A percentile compares a stretch with the other conserved stretches of the same genome.
These are phyloP conservation scores for Syzygium aromaticum DNA, from an alignment of 345 rosid species.

Conservation along the genomic window DNA sequence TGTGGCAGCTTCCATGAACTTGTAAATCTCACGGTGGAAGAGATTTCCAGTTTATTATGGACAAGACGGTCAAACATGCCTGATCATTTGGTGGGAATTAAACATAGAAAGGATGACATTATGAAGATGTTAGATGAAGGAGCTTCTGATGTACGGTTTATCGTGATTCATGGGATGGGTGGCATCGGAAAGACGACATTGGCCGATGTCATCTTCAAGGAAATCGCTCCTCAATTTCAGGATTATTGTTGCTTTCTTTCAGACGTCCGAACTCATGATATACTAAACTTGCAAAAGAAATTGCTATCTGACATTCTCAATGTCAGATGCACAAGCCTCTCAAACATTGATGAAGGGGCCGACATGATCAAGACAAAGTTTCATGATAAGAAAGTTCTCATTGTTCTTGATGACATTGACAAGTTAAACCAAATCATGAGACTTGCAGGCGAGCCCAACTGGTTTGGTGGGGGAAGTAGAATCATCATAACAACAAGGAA, in stretches of 20 bases:
- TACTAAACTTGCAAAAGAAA: background rate
- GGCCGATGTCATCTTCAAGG: background rate
- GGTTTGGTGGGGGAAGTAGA: conserved; percentile 1
- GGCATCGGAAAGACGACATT: background rate
- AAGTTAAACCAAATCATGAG: background rate
- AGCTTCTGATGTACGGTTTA: background rate
- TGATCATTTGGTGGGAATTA: background rate
- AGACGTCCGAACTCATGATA: background rate
- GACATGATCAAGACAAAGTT: background rate
- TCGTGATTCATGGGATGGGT: background rate
- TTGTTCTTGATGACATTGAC: background rate
- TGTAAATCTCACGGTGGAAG: background rate
- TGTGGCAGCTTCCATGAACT: background rate
- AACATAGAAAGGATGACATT: too few species aligned
- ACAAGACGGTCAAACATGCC: background rate
- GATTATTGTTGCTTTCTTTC: background rate
- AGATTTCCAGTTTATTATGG: background rate
- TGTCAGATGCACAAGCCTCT: background rate
- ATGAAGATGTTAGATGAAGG: background rate
- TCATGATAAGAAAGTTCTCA: background rate
- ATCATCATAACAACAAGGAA: background rate
- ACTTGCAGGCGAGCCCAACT: background rate
- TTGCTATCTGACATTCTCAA: background rate
- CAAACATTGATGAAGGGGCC: background rate
- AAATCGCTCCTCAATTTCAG: background rate